These are phyloP conservation scores for Conoideocrella luteorostrata DNA, from an alignment of 2,329 filamentous ascomycete genomes.

Conservation along the genomic window DNA sequence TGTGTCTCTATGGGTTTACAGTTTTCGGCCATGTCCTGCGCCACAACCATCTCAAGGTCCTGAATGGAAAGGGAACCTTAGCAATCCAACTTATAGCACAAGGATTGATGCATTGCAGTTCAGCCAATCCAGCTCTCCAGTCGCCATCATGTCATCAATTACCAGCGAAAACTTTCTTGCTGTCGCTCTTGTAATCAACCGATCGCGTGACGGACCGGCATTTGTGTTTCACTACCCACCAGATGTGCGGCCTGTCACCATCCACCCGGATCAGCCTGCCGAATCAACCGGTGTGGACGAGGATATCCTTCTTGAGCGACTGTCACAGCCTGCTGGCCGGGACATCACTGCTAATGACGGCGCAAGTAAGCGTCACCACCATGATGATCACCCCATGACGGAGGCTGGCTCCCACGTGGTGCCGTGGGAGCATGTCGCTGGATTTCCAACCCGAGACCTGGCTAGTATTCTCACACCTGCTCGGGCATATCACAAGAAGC, in stretches of 20 bases:
- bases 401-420: slow-evolving; percentile 52
- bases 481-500: slow-evolving; percentile 69
- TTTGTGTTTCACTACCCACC: slow-evolving; percentile 87
- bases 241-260: slow-evolving; percentile 34
- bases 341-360: slow-evolving; percentile 27
- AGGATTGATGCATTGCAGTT: no score
- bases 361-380: slow-evolving; percentile 41
- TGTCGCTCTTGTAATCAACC: slow-evolving; percentile 66
- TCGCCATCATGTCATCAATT: slow-evolving; percentile 43
- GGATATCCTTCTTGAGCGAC: slow-evolving; percentile 43
- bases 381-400: slow-evolving; percentile 49
- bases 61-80: no score
- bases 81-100: no score
- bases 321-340: slow-evolving; percentile 29
- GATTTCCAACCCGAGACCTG: slow-evolving; percentile 68
- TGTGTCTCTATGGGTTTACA: no score
- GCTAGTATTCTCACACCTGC: slow-evolving; percentile 74
- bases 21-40: no score
- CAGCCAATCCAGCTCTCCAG: no score
- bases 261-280: slow-evolving; percentile 24
- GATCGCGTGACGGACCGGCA: slow-evolving; percentile 70
- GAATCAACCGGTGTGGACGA: slow-evolving; percentile 32
- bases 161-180: slow-evolving; percentile 56
- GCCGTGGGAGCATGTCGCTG: slow-evolving; percentile 67
- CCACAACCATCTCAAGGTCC: no score